A percentile compares a stretch with the other conserved stretches of the same genome.
phyloP scores from a whole-genome alignment of 352 stramenopile genomes.

The Elongisporangium undulatum region DNA sequence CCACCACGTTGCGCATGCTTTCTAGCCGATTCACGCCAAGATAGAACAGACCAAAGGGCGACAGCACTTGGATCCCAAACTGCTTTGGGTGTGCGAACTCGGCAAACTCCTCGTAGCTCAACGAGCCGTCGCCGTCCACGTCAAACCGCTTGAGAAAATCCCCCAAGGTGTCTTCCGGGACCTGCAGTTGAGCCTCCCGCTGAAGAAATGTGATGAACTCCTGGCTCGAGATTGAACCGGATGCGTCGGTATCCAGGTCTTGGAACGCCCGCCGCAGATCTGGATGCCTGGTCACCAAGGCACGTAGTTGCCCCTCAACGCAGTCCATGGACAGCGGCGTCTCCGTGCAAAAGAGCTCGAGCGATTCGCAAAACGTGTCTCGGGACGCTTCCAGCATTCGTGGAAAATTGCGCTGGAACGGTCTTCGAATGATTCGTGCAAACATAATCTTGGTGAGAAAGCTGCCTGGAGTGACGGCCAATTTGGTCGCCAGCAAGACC shows the following conservation, averaged over 20 bases:
- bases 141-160: conserved; percentile 49
- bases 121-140: conserved; percentile 27
- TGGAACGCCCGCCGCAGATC: conserved; percentile 25
- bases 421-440: conserved; percentile 13
- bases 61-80: conserved; percentile 40
- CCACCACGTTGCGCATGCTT: conserved; percentile 21
- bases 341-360: conserved; percentile 27
- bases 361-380: conserved; percentile 11
- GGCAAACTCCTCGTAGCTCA: conserved; percentile 46
- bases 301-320: conserved; percentile 36
- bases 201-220: conserved; percentile 32
- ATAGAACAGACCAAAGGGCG: conserved; percentile 45
- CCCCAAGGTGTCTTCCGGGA: conserved; percentile 19
- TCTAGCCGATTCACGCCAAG: conserved; percentile 17
- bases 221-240: conserved; percentile 19
- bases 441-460: conserved; percentile 28
- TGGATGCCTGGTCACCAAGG: conserved; percentile 17
- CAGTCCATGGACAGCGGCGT: conserved; percentile 26
- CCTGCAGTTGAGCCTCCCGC: conserved; percentile 21
- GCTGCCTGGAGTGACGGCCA: conserved; percentile 15
- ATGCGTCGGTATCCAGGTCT: conserved; percentile 26
- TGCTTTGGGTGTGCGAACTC: conserved; percentile 34
- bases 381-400: conserved; percentile 1
- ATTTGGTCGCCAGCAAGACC: conserved; percentile 26
- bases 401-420: conserved; percentile 16